A percentile compares a stretch with the other conserved stretches of the same genome.
Conservation (phyloP, 805 yeast genomes). For the Pichia occidentalis region DNA sequence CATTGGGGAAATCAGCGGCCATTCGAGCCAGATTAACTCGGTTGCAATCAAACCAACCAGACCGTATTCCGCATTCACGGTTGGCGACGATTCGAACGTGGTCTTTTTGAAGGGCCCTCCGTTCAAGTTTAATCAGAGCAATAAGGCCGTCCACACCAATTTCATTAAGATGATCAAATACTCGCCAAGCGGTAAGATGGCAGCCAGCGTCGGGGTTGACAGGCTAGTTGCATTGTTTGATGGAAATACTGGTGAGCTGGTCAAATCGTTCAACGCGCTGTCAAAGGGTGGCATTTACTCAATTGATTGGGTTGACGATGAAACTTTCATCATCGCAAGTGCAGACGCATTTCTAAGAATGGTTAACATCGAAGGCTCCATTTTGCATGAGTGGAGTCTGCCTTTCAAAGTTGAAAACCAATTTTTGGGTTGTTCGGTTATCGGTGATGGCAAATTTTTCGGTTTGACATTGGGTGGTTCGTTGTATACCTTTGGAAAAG, state of each 20-base stretch:
- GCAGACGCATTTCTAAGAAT: constrained; percentile 73
- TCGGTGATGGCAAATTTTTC: constrained; percentile 50
- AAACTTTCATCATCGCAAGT: constrained; percentile 70
- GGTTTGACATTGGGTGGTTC: constrained; percentile 70
- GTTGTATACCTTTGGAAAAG: constrained; percentile 49
- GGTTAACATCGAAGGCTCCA: constrained; percentile 48
- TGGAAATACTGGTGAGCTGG: constrained; percentile 76
- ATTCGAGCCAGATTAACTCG: constrained; percentile 74
- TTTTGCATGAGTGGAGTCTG: constrained; percentile 45
- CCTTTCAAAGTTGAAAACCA: constrained; percentile 51
- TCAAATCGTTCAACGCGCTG: constrained; percentile 41
- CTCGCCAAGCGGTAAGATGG: constrained; percentile 70
- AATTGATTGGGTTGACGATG: constrained; percentile 58
- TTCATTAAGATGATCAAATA: constrained; percentile 76
- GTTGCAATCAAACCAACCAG: constrained; percentile 79
- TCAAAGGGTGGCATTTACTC: constrained; percentile 82
- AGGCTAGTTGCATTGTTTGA: constrained; percentile 72
- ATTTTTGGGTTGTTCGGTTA: constrained; percentile 60
- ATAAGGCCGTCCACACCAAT: constrained; percentile 68
- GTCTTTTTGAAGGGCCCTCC: constrained; percentile 93
- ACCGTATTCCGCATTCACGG: constrained; percentile 92
- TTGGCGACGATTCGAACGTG: constrained; percentile 78
- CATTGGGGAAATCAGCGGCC: constrained; percentile 95
- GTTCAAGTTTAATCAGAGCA: constrained; percentile 71
- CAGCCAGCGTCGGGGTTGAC: constrained; percentile 83